Evolutionary conservation across 1,139 yeast genomes (phyloP).

Genomic region (Geotrichum aggregatum): DNA sequence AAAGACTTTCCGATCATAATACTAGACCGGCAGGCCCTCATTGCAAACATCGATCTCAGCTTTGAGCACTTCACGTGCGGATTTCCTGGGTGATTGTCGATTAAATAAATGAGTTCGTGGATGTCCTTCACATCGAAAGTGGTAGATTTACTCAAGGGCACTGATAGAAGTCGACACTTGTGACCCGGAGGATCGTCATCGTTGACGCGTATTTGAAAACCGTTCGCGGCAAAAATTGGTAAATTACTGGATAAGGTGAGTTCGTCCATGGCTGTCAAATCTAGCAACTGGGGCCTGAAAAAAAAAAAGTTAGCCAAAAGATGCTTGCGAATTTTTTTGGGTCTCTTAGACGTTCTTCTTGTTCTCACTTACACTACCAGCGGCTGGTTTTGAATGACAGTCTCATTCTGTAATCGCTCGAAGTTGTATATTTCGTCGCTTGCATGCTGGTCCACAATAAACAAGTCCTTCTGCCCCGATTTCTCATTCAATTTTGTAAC

Average conservation of each 20-base stretch:
- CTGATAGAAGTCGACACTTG: slow-evolving; percentile 52
- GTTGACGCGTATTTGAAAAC: slow-evolving; percentile 57
- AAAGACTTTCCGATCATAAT: slow-evolving; percentile 88
- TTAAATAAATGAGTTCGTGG: slow-evolving; percentile 64
- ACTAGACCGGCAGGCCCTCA: slow-evolving; percentile 91
- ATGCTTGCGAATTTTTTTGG: neutral
- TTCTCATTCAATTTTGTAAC: slow-evolving; percentile 48
- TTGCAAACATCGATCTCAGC: slow-evolving; percentile 77
- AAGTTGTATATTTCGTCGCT: slow-evolving; percentile 92
- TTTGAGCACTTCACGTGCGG: slow-evolving; percentile 60
- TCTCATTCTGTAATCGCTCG: slow-evolving; percentile 58
- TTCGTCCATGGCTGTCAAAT: slow-evolving; percentile 75
- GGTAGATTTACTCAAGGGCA: slow-evolving; percentile 71
- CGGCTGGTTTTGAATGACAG: slow-evolving; percentile 61
- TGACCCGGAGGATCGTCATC: slow-evolving; percentile 53
- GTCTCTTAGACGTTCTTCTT: neutral
- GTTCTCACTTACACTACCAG: slow-evolving; percentile 45
- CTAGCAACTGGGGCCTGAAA: slow-evolving; percentile 51
- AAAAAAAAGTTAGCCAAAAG: slow-evolving; percentile 5
- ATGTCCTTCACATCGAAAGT: slow-evolving; percentile 64
- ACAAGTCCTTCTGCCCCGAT: slow-evolving; percentile 46
- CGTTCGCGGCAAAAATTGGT: slow-evolving; percentile 61
- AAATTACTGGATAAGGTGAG: slow-evolving; percentile 59
- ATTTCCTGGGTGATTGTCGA: slow-evolving; percentile 43
- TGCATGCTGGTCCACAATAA: slow-evolving; percentile 95